Evolutionary conservation across 352 stramenopile species (phyloP), one percentile per base, ranked within the genome.

Genomic region (Phytophthora idaei): DNA sequence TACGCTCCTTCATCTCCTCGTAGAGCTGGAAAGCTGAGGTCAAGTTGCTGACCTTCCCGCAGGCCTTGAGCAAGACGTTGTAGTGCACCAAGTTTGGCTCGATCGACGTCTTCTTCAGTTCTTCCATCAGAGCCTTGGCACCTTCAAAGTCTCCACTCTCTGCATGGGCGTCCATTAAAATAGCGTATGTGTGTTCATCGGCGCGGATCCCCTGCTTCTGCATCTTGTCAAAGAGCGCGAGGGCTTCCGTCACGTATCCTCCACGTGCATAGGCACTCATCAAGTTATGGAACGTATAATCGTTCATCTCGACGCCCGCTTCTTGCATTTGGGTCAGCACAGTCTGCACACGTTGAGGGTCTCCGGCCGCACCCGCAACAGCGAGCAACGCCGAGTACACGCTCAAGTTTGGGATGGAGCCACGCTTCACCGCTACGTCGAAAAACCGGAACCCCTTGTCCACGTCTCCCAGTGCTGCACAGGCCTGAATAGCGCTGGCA

Each of bases 1-100:
- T 77, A 47, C 73, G 77, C 39, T 78, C 62, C 65, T 95, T 95
- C 85, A 95, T 93, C 61, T 92, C 85, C 47, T 94, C 88, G 64
- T 95, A 95, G 45, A 93, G 54, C 56, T 92, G 68, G 62, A 95
- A 95, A 25, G 86, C 88, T 7, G 75, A 77, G 36, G 83, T 69
- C 39, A 95, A 78, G 41, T 90, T 64, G 49, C 75, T 85, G n/a
- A 78, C 78, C 47, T 92, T 93, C 36, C 88, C 88, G 11, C 81
- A 90, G 17, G 76, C 76, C 64, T 94, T 94, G 15, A 95, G 67
- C 49, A 90, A 60, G 32, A 93, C 71, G 52, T 95, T 95, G 71
- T 95, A 95, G 72, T 92, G 84, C 50, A 93, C 81, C 7, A 90
- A 69, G 52, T 81, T 89, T 4, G 73, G 68, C 31, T 59, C 15